These are phyloP conservation scores for Sporothrix variecibatus DNA, from an alignment of 2,329 filamentous ascomycete genomes.

Conservation along the genomic window DNA sequence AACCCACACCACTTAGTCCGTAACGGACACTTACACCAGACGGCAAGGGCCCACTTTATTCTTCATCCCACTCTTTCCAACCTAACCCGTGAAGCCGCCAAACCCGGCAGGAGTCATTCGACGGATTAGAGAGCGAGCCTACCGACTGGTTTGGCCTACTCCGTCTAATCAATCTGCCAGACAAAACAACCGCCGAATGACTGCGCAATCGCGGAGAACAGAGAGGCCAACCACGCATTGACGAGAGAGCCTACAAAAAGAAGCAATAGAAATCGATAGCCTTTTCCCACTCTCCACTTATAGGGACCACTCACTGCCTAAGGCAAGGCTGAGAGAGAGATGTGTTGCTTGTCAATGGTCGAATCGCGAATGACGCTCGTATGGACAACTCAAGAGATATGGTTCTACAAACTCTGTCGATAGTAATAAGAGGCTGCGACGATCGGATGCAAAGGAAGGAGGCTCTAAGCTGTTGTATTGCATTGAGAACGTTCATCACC, in stretches of 20 bases:
- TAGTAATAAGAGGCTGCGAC: background rate
- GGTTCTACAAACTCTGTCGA: background rate
- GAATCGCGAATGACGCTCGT: background rate
- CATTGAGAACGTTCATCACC: no score
- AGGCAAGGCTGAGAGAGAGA: background rate
- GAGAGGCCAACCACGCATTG: background rate
- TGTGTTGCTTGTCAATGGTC: background rate
- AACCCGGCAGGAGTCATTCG: background rate
- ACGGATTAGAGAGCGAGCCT: background rate
- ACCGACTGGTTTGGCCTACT: background rate
- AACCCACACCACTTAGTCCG: background rate
- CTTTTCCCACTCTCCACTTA: background rate
- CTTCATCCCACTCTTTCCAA: no score
- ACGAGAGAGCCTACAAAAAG: background rate
- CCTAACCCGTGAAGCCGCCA: background rate
- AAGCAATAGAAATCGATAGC: background rate
- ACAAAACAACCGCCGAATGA: background rate
- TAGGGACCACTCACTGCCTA: background rate
- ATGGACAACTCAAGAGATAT: background rate
- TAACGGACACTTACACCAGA: background rate
- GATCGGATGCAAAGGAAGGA: background rate
- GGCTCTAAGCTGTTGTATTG: background rate
- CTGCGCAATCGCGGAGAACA: background rate
- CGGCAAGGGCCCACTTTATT: background rate
- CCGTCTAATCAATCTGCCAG: no score